phyloP scores from a whole-genome alignment of 2,329 filamentous ascomycete genomes.

The Talaromyces sp. region DNA sequence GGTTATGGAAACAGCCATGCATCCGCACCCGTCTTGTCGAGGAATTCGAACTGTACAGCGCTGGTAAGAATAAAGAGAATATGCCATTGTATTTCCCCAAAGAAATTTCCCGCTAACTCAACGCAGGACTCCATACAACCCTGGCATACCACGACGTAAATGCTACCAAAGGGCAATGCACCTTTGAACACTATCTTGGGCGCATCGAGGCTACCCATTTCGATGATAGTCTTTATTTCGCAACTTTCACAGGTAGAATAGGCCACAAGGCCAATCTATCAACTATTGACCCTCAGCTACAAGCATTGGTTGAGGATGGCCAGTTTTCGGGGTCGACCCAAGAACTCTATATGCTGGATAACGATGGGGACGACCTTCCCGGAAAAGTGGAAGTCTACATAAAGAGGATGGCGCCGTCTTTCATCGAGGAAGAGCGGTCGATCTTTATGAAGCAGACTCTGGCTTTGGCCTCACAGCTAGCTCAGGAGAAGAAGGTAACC shows the following conservation, averaged over 20 bases:
- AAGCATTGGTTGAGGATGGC: constrained; percentile 35
- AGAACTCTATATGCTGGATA: constrained; percentile 46
- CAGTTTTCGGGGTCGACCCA: constrained; percentile 32
- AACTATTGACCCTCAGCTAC: constrained; percentile 35
- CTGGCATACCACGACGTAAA: constrained; percentile 49
- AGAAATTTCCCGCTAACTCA: not conserved
- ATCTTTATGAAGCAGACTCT: constrained; percentile 49
- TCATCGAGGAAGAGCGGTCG: constrained; percentile 47
- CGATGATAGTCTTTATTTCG: constrained; percentile 42
- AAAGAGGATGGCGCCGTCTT: constrained; percentile 42
- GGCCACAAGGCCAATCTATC: constrained; percentile 33
- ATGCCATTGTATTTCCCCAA: not conserved
- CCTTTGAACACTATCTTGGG: constrained; percentile 45
- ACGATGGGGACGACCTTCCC: constrained; percentile 45
- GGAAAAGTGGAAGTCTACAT: constrained; percentile 52
- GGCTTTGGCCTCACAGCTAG: constrained; percentile 32
- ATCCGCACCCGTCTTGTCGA: constrained; percentile 55
- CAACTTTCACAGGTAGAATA: constrained; percentile 42
- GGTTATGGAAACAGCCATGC: constrained; percentile 58
- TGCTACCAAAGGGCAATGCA: constrained; percentile 44
- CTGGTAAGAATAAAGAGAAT: constrained; percentile 28
- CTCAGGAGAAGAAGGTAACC: constrained; percentile 33
- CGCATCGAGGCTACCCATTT: constrained; percentile 55
- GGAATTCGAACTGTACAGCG: constrained; percentile 54
- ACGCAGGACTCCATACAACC: constrained; percentile 44